These are phyloP conservation scores for Stachybotrys echinatus DNA, from an alignment of 2,329 filamentous ascomycete genomes.

Conservation along the genomic window DNA sequence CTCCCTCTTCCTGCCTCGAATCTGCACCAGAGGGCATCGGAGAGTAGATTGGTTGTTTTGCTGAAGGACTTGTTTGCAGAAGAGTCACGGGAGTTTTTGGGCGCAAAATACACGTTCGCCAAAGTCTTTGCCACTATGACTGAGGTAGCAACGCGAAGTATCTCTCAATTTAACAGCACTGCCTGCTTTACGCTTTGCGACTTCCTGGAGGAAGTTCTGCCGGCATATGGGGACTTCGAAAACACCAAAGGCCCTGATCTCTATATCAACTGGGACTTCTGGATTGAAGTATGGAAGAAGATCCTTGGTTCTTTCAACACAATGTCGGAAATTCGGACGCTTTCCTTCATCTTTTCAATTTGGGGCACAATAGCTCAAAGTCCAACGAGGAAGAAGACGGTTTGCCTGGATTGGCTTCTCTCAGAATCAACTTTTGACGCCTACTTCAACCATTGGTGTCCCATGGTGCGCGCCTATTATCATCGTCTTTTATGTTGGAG, in stretches of 20 bases:
- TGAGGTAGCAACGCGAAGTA: constrained; percentile 68
- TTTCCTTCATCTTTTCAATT: constrained; percentile 73
- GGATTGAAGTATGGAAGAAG: constrained; percentile 72
- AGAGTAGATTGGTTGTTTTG: constrained; percentile 78
- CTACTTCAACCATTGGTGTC: constrained; percentile 91
- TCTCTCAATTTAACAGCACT: constrained; percentile 74
- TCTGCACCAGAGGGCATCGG: constrained; percentile 74
- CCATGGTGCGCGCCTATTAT: constrained; percentile 90
- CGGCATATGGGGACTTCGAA: constrained; percentile 50
- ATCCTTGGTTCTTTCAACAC: constrained; percentile 83
- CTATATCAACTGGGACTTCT: constrained; percentile 75
- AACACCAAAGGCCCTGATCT: constrained; percentile 29
- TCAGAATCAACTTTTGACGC: constrained; percentile 70
- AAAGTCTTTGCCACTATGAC: constrained; percentile 68
- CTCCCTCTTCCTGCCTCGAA: constrained; percentile 62
- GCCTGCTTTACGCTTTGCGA: constrained; percentile 89
- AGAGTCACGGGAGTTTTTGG: constrained; percentile 27
- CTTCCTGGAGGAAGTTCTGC: constrained; percentile 76
- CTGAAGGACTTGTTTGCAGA: constrained; percentile 71
- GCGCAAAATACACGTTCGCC: constrained; percentile 64
- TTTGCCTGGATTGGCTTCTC: constrained; percentile 74
- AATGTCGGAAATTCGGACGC: constrained; percentile 80
- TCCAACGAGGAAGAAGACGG: constrained; percentile 58
- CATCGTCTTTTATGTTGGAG: constrained; percentile 90
- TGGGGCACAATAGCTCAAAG: constrained; percentile 71